Conservation (phyloP, 2,329 filamentous ascomycete species). For the Knoxdaviesia capensis region DNA sequence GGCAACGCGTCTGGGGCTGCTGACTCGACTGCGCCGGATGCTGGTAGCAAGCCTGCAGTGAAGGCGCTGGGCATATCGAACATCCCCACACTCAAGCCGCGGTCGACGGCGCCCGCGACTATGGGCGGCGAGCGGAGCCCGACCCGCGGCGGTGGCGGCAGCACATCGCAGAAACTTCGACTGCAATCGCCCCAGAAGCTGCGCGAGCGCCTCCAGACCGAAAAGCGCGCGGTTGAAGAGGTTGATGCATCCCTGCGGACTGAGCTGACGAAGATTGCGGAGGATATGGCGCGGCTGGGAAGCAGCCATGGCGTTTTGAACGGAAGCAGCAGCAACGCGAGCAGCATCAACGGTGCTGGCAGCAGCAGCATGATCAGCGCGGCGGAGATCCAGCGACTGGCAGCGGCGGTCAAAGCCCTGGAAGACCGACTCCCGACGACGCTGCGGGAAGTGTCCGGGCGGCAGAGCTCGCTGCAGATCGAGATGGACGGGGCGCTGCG, state of each 20-base stretch:
- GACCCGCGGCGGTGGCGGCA: constrained; percentile 18
- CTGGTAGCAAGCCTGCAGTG: too few species aligned
- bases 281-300: constrained; percentile 44
- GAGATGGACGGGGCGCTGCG: constrained; percentile 55
- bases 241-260: constrained; percentile 50
- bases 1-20: too few species aligned
- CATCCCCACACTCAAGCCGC: constrained; percentile 30
- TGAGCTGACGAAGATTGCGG: constrained; percentile 61
- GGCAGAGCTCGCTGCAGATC: constrained; percentile 41
- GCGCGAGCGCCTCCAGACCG: constrained; percentile 66
- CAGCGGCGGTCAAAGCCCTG: constrained; percentile 40
- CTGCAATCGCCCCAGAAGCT: constrained; percentile 55
- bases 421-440: constrained; percentile 44
- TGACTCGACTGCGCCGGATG: too few species aligned
- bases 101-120: constrained; percentile 6
- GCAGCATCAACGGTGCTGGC: constrained; percentile 19
- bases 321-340: too few species aligned
- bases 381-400: constrained; percentile 26
- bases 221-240: constrained; percentile 53
- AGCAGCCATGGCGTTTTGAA: neutral
- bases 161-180: constrained; percentile 30
- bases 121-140: constrained; percentile 7
- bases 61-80: constrained; percentile 32
- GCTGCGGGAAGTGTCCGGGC: constrained; percentile 36
- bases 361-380: constrained; percentile 14